Evolutionary conservation across 1,284 basidiomycete genomes (phyloP), one percentile per base, ranked within the genome.

Genomic region (Calocybe gambosa): DNA sequence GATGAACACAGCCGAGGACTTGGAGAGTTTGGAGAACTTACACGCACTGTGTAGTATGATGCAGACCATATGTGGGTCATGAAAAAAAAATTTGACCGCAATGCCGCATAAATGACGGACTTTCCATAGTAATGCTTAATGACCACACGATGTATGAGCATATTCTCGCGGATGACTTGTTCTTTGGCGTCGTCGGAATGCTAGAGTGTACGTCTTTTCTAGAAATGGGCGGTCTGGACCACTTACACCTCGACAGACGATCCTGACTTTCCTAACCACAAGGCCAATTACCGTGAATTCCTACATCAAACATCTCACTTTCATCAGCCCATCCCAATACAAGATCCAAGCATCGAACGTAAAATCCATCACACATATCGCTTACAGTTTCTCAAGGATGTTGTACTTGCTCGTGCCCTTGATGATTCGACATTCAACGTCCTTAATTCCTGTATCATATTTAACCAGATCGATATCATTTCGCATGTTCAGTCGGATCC

Each of bases 381-480:
- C 10, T 77, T 99, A 2, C 89, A 93, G 58, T 99, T 95, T 66
- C 85, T 99, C 54, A 98, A 97, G 65, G 95, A 99, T 62, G 95
- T 99, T 49, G 92, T 99, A 29, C 85, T 99, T 26, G 93, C 93
- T 0, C 83, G 95, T 5, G 83, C 89, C 1, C 78, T 98, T 38
- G 95, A 99, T 60, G 95, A 99, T 63, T 89, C 92, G 0, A 97
- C 93, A 0, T 96, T 97, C 73, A 93, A 93, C 58, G 92, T 97
- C 57, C 80, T 99, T 58, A 97, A 93, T 67, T 93, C 92, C 13
- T 91, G 92, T 67, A 92, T 99, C 63, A 95, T 98, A 63, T 99
- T 95, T 77, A 96, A 98, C 68, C 95, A 99, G 67, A 93, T 95
- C 59, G 95, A 99, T 67, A 98, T 99, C 60, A 92, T 98, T 61